Conservation (phyloP, 345 rosid species). For the Arabis alpina region DNA sequence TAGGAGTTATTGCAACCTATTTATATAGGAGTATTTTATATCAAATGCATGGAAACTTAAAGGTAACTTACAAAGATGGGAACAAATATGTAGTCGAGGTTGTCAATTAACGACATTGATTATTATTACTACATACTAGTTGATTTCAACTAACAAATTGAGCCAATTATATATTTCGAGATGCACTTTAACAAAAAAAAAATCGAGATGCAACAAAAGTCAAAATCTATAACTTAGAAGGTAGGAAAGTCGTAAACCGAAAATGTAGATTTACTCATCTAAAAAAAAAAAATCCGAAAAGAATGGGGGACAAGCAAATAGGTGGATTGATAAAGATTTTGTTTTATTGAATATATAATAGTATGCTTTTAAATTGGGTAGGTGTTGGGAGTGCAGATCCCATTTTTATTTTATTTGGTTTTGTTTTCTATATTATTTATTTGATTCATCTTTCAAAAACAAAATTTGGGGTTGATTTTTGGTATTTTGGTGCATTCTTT, state of each 20-base stretch:
- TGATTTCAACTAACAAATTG: background rate
- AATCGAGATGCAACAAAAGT: conserved; percentile 10
- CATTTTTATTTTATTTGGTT: background rate
- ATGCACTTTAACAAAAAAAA: background rate
- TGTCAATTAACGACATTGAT: background rate
- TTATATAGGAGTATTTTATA: background rate
- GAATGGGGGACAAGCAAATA: conserved; percentile 49
- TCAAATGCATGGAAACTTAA: conserved; percentile 3
- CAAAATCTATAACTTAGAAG: conserved; percentile 23
- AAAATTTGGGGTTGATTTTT: background rate
- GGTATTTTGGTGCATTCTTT: conserved; percentile 28
- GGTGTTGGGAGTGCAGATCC: conserved; percentile 40
- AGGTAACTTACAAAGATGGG: background rate
- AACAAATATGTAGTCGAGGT: background rate
- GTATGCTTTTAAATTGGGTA: conserved; percentile 39
- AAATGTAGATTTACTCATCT: conserved; percentile 23
- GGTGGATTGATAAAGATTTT: conserved; percentile 45
- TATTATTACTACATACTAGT: background rate
- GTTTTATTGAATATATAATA: conserved; percentile 27
- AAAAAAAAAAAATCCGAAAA: conserved; percentile 1
- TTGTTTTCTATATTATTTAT: conserved; percentile 4
- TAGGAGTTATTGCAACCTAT: background rate
- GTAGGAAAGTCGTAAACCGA: conserved; percentile 17
- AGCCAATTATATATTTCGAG: background rate
- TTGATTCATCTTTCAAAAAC: background rate